Percentiles rank a stretch among this genome's conserved stretches.
These are phyloP conservation scores for Penicillium glabrum DNA, from an alignment of 2,329 filamentous ascomycete species.

Conservation along the genomic window DNA sequence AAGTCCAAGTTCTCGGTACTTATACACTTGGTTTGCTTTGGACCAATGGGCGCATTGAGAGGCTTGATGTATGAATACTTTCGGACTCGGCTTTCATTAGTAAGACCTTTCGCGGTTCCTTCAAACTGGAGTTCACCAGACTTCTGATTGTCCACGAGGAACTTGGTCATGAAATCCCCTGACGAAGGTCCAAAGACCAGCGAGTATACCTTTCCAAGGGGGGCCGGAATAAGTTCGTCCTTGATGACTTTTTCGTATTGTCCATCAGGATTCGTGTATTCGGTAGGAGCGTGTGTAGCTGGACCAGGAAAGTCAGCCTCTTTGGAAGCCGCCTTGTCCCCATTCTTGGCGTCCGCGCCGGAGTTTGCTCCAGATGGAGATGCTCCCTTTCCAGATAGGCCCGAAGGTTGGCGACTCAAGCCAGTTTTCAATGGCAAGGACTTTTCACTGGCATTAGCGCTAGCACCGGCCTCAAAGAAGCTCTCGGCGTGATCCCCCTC, in stretches of 20 bases:
- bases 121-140: slow-evolving; percentile 84
- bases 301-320: slow-evolving; percentile 77
- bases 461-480: slow-evolving; percentile 57
- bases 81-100: slow-evolving; percentile 71
- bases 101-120: slow-evolving; percentile 74
- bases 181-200: slow-evolving; percentile 83
- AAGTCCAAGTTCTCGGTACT: slow-evolving; percentile 81
- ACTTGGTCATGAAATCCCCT: slow-evolving; percentile 78
- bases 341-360: slow-evolving; percentile 42
- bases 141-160: slow-evolving; percentile 83
- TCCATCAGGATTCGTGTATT: slow-evolving; percentile 73
- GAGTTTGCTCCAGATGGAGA: slow-evolving; percentile 36
- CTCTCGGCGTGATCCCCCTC: slow-evolving; percentile 59
- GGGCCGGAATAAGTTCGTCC: slow-evolving; percentile 82
- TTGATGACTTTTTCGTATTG: slow-evolving; percentile 85
- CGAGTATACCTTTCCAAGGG: slow-evolving; percentile 86
- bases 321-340: slow-evolving; percentile 49
- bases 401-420: slow-evolving; percentile 71
- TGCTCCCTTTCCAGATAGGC: slow-evolving; percentile 33
- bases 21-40: slow-evolving; percentile 91
- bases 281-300: slow-evolving; percentile 76
- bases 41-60: slow-evolving; percentile 77
- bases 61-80: slow-evolving; percentile 91
- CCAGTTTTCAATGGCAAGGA: slow-evolving; percentile 48
- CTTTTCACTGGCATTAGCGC: slow-evolving; percentile 55